Evolutionary conservation across 257 asterid species (phyloP).

Genomic region (Scutellaria galericulata): DNA sequence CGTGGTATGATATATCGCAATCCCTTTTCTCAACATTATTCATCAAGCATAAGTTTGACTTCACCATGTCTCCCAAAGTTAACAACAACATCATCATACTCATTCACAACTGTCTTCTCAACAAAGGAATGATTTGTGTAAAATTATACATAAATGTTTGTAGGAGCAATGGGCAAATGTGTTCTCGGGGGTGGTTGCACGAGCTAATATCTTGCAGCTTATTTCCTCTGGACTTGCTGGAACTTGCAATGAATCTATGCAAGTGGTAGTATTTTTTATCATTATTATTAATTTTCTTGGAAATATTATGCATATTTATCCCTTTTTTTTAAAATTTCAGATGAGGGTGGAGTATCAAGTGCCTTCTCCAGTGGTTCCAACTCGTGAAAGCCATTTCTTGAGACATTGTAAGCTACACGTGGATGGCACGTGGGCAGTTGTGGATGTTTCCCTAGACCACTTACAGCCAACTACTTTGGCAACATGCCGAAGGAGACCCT

Average conservation of each 20-base stretch:
- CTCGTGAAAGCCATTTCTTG: conserved; percentile 47
- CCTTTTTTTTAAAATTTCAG: conserved; percentile 30
- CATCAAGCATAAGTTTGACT: conserved; percentile 81
- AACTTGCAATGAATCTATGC: conserved; percentile 44
- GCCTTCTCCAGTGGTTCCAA: conserved; percentile 57
- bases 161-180: conserved; percentile 54
- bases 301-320: no score
- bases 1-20: conserved; percentile 56
- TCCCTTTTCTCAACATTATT: conserved; percentile 55
- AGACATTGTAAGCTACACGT: conserved; percentile 43
- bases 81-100: conserved; percentile 40
- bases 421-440: conserved; percentile 56
- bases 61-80: conserved; percentile 83
- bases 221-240: conserved; percentile 48
- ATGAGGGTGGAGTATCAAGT: conserved; percentile 58
- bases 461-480: not conserved
- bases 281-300: no score
- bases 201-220: conserved; percentile 39
- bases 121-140: conserved; percentile 21
- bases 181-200: conserved; percentile 50
- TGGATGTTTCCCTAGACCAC: conserved; percentile 59
- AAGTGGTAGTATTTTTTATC: conserved; percentile 40
- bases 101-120: conserved; percentile 51
- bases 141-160: not conserved
- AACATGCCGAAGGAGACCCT: conserved; percentile 59